Base-by-base conservation (phyloP, 345 rosid genomes). In the Eucalyptus marginata region DNA sequence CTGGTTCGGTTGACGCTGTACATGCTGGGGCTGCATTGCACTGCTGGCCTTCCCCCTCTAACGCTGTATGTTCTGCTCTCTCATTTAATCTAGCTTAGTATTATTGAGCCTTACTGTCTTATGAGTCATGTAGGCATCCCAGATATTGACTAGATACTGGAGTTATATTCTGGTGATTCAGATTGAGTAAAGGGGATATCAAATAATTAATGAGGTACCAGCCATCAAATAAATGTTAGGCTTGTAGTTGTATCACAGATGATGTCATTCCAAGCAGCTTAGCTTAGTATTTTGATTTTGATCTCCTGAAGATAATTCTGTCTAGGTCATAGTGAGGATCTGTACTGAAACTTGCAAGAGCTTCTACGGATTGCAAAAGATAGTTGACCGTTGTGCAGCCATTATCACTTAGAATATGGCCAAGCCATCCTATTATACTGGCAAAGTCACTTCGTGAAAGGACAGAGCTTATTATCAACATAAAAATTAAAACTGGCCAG, bases 1-100 rank as follows among this genome's bases (percentile, higher is more conserved):
- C 99, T 2, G 93, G 95, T 88, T 95, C 97, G 54, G 93, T 98
- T 91, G 99, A 96, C 62, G 99, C 98, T 85, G 94, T 96, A 88
- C 99, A 98, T 90, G 99, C 99, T 90, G 99, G 97, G 89, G 99
- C 98, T 9, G 99, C 99, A 44, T 89, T 98, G 76, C 99, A 97
- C 76, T 98, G 99, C 89, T 98, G 99, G 98, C 97, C 99, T 81
- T 96, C 99, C 89, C 94, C 98, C 92, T 96, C 99, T 13, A 98
- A 94, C 92, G 99, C 99, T 86, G 99, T 95, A 93, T 4, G 47
- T 76, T 87, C n/a, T 68, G 83, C 86, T 81, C 87, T 87, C 33
- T 68, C 7, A 10, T 76, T 71, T 18, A 40, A 76, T 76, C 83
- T 76, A 40, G 83, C 43, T 40, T 44, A 76, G 25, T 76, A 24